These are phyloP conservation scores for Bromus sterilis DNA, from an alignment of 176 grass and related monocot species.

Conservation along the genomic window DNA sequence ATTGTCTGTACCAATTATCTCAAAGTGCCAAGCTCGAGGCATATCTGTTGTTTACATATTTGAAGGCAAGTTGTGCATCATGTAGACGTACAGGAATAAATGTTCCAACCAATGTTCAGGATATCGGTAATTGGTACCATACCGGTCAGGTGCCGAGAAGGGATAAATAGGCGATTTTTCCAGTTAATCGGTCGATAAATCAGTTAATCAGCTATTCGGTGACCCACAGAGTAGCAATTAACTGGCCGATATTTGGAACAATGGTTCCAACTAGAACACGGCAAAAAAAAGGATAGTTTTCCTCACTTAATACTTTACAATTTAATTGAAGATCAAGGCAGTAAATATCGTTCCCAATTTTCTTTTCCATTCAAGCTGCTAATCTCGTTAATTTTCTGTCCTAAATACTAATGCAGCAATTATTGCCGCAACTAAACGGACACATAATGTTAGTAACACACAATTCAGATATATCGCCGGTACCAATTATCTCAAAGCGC, in stretches of 20 bases:
- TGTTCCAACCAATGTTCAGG: not conserved
- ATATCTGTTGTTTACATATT: not conserved
- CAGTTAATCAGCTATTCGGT: too few species aligned
- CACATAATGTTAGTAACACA: not conserved
- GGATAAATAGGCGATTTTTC: too few species aligned
- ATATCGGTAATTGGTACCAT: too few species aligned
- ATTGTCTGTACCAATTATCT: constrained; percentile 1
- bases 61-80: not conserved
- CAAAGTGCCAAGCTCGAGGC: not conserved
- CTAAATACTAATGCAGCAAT: not conserved
- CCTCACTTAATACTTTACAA: not conserved
- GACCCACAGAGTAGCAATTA: too few species aligned
- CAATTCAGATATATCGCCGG: not conserved
- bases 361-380: not conserved
- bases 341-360: not conserved
- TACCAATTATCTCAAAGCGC: constrained; percentile 4
- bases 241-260: too few species aligned
- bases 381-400: not conserved
- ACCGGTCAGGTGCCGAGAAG: too few species aligned
- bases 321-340: not conserved
- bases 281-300: not conserved
- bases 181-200: too few species aligned
- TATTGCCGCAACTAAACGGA: not conserved
- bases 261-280: too few species aligned
- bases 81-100: not conserved